A percentile compares a stretch with the other conserved stretches of the same genome.
Conservation (phyloP, 2,329 filamentous ascomycete genomes). For the Aspergillus unguis region DNA sequence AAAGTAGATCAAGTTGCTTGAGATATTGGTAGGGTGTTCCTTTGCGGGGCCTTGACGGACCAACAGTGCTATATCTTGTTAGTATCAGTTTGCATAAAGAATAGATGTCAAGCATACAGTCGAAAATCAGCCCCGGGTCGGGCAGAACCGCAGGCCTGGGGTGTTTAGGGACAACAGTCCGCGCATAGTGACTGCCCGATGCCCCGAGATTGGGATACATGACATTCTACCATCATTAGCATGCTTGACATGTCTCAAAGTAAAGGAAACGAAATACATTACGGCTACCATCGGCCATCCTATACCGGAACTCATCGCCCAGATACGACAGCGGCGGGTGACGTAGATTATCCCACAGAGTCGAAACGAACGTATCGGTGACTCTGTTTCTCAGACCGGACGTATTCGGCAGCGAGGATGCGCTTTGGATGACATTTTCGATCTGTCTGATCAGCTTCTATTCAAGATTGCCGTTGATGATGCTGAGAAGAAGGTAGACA, state of each 20-base stretch:
- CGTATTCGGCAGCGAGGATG: slow-evolving; percentile 7
- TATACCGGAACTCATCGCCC: slow-evolving; percentile 32
- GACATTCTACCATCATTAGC: slow-evolving; percentile 44
- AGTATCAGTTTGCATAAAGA: slow-evolving; percentile 6
- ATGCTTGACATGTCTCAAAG: slow-evolving; percentile 16
- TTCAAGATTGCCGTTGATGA: neutral
- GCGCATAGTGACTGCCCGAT: slow-evolving; percentile 65
- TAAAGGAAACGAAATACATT: slow-evolving; percentile 30
- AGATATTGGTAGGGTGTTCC: slow-evolving; percentile 67
- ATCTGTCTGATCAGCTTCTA: slow-evolving; percentile 22
- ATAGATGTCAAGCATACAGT: slow-evolving; percentile 57
- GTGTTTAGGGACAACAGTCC: slow-evolving; percentile 57
- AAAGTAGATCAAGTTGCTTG: slow-evolving; percentile 70
- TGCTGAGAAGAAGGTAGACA: neutral
- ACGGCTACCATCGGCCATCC: slow-evolving; percentile 39
- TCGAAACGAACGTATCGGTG: slow-evolving; percentile 51
- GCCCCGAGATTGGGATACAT: slow-evolving; percentile 61
- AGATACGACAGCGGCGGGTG: slow-evolving; percentile 51
- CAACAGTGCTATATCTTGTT: slow-evolving; percentile 5
- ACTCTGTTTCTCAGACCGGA: slow-evolving; percentile 29
- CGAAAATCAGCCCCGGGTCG: slow-evolving; percentile 65
- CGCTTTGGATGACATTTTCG: slow-evolving; percentile 28
- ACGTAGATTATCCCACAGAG: slow-evolving; percentile 54
- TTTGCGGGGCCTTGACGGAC: slow-evolving; percentile 29
- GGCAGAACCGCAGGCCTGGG: slow-evolving; percentile 59